A percentile compares a stretch with the other conserved stretches of the same genome.
Evolutionary conservation across 345 rosid genomes (phyloP).

Genomic region (Syzygium aromaticum): DNA sequence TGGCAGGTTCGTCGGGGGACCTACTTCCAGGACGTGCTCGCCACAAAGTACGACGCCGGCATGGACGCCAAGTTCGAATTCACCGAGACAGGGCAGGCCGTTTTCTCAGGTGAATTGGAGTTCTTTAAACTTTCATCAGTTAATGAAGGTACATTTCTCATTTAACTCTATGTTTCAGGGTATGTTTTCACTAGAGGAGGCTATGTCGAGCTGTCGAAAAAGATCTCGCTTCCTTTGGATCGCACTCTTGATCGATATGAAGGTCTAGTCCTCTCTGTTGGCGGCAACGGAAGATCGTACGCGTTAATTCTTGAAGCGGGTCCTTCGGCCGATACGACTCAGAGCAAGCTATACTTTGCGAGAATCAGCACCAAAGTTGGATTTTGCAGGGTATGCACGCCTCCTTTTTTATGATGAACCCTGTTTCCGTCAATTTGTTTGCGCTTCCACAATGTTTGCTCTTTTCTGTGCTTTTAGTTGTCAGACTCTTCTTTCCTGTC

Average conservation of each 20-base stretch:
- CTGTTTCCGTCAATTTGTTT: not conserved
- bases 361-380: conserved; percentile 87
- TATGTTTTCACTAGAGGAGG: conserved; percentile 93
- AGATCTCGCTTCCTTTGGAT: conserved; percentile 70
- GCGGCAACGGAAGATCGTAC: conserved; percentile 95
- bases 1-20: conserved; percentile 93
- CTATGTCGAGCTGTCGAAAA: conserved; percentile 79
- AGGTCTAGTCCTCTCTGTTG: conserved; percentile 88
- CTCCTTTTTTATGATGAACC: conserved; percentile 4
- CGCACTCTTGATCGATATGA: conserved; percentile 92
- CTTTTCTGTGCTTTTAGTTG: not conserved
- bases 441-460: not conserved
- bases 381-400: conserved; percentile 58
- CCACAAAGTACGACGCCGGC: conserved; percentile 84
- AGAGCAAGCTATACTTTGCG: conserved; percentile 84
- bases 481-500: not conserved
- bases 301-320: conserved; percentile 94
- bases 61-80: conserved; percentile 91
- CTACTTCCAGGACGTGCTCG: conserved; percentile 78
- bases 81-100: conserved; percentile 76
- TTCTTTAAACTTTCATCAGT: not conserved
- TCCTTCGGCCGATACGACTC: conserved; percentile 77
- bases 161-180: conserved; percentile 27
- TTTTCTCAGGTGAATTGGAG: conserved; percentile 59
- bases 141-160: not conserved